Evolutionary conservation across 345 rosid genomes (phyloP), one percentile per base, ranked within the genome.

Genomic region (Euclidium syriacum): DNA sequence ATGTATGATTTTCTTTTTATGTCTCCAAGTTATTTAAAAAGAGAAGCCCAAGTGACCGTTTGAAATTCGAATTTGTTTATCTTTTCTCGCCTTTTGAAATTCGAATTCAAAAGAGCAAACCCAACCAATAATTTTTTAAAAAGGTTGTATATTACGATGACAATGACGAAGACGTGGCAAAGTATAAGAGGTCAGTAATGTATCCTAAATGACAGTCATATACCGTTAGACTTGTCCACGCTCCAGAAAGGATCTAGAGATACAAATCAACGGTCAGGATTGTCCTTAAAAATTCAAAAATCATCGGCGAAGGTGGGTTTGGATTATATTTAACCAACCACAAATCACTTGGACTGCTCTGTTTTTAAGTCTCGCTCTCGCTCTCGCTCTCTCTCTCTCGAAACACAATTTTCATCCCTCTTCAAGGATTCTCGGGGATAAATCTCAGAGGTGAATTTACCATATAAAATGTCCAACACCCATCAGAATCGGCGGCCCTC

Each of bases 201-300:
- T 15, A 26, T 0, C 0, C 1, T 0, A 27, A 47, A 35, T 54
- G 6, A 62, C 51, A 48, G 63, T 54, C 44, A 4, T 20, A 10
- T 0, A 24, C 1, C 11, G 11, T 62, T 62, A 48, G 40, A 44
- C 15, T 39, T 30, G 27, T 30, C 29, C 14, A 70, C 74, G 74
- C 74, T 70, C 74, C 74, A 16, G 23, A 9, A 34, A 42, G 11
- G 52, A 42, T 43, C 61, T 25, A 19, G 10, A 16, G n/a, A 12
- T 69, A n/a, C n/a, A 47, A 55, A 62, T 62, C 51, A 53, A 70
- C 74, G 68, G 68, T 54, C 58, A 53, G 3, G 74, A 70, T 54
- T 10, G 6, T 35, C 11, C 6, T 0, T 20, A 2, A 6, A 50
- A 59, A 5, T 58, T 52, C 50, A 46, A 69, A 62, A 48, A 6